Evolutionary conservation across 306 rosid genomes (phyloP).

Genomic region (Notholithocarpus densiflorus): DNA sequence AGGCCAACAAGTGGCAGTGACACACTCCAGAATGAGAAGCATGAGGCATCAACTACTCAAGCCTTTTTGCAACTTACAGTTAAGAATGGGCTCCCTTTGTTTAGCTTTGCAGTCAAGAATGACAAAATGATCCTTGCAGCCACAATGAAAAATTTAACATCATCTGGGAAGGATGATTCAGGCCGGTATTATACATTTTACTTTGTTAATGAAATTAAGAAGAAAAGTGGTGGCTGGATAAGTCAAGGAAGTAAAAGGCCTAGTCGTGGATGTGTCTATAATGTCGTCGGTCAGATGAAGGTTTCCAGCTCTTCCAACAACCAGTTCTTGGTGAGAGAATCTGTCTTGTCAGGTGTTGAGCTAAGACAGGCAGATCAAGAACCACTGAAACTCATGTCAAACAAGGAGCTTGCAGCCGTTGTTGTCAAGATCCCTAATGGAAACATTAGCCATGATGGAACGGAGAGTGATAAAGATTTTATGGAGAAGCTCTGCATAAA

Average conservation of each 20-base stretch:
- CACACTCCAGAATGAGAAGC: constrained; percentile 38
- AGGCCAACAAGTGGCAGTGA: constrained; percentile 33
- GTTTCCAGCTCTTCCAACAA: constrained; percentile 40
- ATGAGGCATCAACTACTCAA: constrained; percentile 46
- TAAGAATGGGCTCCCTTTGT: constrained; percentile 73
- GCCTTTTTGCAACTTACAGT: constrained; percentile 70
- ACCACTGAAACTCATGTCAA: constrained; percentile 32
- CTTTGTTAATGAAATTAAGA: constrained; percentile 72
- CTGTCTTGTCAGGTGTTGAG: constrained; percentile 57
- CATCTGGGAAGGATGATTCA: constrained; percentile 55
- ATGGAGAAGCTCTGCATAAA: constrained; percentile 33
- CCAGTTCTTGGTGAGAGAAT: constrained; percentile 45
- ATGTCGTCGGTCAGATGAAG: constrained; percentile 76
- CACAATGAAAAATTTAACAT: constrained; percentile 49
- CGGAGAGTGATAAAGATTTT: constrained; percentile 12
- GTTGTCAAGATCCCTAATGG: constrained; percentile 54
- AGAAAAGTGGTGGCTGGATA: constrained; percentile 70
- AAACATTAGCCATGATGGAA: constrained; percentile 26
- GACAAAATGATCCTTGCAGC: constrained; percentile 63
- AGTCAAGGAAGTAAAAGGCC: constrained; percentile 60
- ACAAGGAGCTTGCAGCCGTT: constrained; percentile 76
- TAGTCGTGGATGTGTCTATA: constrained; percentile 58
- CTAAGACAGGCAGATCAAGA: constrained; percentile 43
- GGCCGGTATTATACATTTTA: constrained; percentile 66
- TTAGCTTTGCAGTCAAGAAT: constrained; percentile 54